These are phyloP conservation scores for Erysimum cheiranthoides DNA, from an alignment of 345 rosid species.

Conservation along the genomic window DNA sequence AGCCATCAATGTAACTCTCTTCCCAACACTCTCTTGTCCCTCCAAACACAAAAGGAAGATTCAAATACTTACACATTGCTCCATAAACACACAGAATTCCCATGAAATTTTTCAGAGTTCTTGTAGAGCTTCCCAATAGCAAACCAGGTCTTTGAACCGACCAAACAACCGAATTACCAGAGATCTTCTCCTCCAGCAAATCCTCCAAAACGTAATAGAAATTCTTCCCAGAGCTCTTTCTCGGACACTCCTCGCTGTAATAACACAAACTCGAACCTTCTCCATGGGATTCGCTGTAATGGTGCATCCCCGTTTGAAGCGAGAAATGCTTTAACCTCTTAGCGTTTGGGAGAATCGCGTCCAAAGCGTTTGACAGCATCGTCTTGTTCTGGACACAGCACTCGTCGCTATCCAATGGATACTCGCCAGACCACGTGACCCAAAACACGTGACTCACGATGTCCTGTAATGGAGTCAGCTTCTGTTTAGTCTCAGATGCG, in stretches of 20 bases:
- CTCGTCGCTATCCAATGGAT: constrained; percentile 59
- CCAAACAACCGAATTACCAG: constrained; percentile 54
- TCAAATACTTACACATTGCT: constrained; percentile 62
- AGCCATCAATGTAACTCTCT: constrained; percentile 73
- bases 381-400: constrained; percentile 73
- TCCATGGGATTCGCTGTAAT: too few species aligned
- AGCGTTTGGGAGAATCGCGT: constrained; percentile 59
- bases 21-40: constrained; percentile 90
- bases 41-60: constrained; percentile 85
- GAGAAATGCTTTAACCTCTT: constrained; percentile 71
- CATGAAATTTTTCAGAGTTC: constrained; percentile 70
- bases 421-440: constrained; percentile 82
- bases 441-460: constrained; percentile 78
- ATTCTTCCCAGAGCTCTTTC: constrained; percentile 48
- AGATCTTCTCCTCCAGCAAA: constrained; percentile 61
- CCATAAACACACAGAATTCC: constrained; percentile 84
- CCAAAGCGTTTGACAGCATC: constrained; percentile 73
- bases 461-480: constrained; percentile 52
- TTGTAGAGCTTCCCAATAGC: constrained; percentile 68
- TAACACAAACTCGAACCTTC: constrained; percentile 32
- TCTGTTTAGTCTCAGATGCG: constrained; percentile 57
- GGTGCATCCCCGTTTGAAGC: constrained; percentile 87
- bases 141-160: constrained; percentile 91
- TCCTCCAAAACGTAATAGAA: constrained; percentile 87
- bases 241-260: constrained; percentile 67